A percentile compares a stretch with the other conserved stretches of the same genome.
phyloP scores from a whole-genome alignment of 768 basidiomycete species.

The Neoboletus subvelutipes region DNA sequence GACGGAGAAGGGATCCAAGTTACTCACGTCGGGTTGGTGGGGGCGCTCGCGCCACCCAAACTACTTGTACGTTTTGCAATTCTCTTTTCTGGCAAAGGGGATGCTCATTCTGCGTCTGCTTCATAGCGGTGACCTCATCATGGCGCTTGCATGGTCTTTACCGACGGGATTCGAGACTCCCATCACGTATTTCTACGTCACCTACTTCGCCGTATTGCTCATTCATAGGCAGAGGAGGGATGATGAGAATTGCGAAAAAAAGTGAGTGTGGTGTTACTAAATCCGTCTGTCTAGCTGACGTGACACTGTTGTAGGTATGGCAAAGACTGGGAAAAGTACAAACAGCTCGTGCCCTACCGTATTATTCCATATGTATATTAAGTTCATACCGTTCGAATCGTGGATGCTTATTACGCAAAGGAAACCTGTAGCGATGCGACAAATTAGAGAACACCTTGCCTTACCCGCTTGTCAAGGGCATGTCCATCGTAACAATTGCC shows the following conservation, averaged over 20 bases:
- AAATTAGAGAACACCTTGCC: too few relatives aligned
- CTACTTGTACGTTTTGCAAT: constrained; percentile 58
- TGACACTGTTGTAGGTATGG: constrained; percentile 64
- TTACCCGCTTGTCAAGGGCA: too few relatives aligned
- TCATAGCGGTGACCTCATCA: constrained; percentile 76
- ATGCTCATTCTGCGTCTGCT: background rate
- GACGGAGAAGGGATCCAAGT: constrained; percentile 83
- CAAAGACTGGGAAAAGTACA: constrained; percentile 91
- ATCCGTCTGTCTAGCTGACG: background rate
- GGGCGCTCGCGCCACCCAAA: constrained; percentile 91
- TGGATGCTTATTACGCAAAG: background rate
- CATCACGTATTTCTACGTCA: constrained; percentile 92
- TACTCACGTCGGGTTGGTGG: constrained; percentile 98
- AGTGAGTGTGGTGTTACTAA: constrained; percentile 50
- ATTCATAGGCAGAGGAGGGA: constrained; percentile 89
- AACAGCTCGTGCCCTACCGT: constrained; percentile 77
- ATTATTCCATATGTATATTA: constrained; percentile 86
- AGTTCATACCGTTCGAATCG: background rate
- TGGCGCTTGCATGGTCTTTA: constrained; percentile 91
- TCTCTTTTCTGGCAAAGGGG: background rate
- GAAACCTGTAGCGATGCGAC: background rate
- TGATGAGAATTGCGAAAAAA: constrained; percentile 86
- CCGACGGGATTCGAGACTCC: constrained; percentile 91
- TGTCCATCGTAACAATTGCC: too few relatives aligned
- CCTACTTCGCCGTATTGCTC: constrained; percentile 87